A percentile compares a stretch with the other conserved stretches of the same genome.
These are phyloP conservation scores for Chlorella sp. DNA, from an alignment of 139 green algal species.

Conservation along the genomic window DNA sequence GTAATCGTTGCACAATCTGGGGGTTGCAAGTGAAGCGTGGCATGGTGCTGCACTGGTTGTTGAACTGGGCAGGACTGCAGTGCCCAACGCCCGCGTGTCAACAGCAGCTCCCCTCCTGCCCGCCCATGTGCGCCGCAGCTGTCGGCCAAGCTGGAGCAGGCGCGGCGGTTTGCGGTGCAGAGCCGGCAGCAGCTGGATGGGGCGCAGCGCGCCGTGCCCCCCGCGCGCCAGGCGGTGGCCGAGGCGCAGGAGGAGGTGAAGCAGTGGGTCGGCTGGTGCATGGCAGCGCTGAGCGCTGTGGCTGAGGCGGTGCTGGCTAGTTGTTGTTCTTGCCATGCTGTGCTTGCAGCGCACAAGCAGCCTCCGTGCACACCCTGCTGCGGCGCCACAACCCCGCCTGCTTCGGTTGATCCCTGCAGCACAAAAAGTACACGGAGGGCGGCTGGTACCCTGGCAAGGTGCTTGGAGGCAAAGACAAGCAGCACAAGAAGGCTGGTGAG, in stretches of 20 bases:
- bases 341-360: no score
- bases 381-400: no score
- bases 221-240: background rate
- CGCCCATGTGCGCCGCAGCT: background rate
- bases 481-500: conserved; percentile 14
- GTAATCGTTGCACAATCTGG: no score
- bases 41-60: no score
- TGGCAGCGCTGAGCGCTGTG: no score
- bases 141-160: background rate
- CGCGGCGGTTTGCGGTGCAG: background rate
- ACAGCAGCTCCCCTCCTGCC: background rate
- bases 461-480: conserved; percentile 23
- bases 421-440: conserved; percentile 4
- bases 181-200: background rate
- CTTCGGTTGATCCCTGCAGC: background rate
- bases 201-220: conserved; percentile 12
- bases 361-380: no score
- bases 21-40: no score
- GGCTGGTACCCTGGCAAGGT: conserved; percentile 25
- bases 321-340: no score
- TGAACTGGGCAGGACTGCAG: no score
- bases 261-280: no score
- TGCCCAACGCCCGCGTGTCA: no score
- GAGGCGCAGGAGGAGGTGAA: conserved; percentile 13
- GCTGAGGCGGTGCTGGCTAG: no score